A percentile compares a stretch with the other conserved stretches of the same genome.
phyloP scores from a whole-genome alignment of 2,329 filamentous ascomycete genomes.

The Emericellopsis cladophorae region DNA sequence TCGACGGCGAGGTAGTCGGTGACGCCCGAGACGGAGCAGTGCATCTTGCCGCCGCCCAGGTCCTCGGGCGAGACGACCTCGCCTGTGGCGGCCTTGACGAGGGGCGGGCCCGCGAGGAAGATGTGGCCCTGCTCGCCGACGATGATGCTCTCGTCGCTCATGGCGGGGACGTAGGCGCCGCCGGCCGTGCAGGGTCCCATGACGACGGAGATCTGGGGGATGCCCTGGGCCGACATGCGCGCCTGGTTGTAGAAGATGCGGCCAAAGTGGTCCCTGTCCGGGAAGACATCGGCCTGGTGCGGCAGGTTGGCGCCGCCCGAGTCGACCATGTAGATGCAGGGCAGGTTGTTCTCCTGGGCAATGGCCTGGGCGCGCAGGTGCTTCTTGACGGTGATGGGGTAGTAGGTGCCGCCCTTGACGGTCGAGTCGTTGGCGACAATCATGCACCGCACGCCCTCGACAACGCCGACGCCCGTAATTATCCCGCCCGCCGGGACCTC shows the following conservation, averaged over 20 bases:
- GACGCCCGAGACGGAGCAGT: conserved; percentile 83
- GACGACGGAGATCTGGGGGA: conserved; percentile 87
- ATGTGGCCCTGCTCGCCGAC: conserved; percentile 94
- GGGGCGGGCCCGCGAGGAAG: conserved; percentile 84
- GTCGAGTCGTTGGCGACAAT: conserved; percentile 94
- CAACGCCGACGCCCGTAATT: conserved; percentile 80
- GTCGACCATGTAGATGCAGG: conserved; percentile 91
- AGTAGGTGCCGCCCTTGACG: conserved; percentile 95
- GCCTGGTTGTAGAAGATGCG: conserved; percentile 98
- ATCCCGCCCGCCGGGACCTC: conserved; percentile 85
- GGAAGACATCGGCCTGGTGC: conserved; percentile 91
- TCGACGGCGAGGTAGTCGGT: conserved; percentile 92
- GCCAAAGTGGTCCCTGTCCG: conserved; percentile 87
- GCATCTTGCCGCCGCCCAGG: conserved; percentile 78
- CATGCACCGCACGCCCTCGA: conserved; percentile 84
- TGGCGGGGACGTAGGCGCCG: conserved; percentile 89
- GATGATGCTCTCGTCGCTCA: conserved; percentile 97
- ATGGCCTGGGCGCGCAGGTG: conserved; percentile 86
- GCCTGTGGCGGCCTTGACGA: conserved; percentile 92
- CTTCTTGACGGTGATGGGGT: conserved; percentile 95
- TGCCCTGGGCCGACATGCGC: conserved; percentile 75
- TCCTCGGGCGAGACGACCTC: conserved; percentile 87
- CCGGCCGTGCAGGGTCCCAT: conserved; percentile 97
- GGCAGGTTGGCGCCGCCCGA: conserved; percentile 92
- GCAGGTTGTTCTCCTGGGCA: conserved; percentile 71